Base-by-base conservation (phyloP, 352 stramenopile species). In the Phytophthora macrochlamydospora region DNA sequence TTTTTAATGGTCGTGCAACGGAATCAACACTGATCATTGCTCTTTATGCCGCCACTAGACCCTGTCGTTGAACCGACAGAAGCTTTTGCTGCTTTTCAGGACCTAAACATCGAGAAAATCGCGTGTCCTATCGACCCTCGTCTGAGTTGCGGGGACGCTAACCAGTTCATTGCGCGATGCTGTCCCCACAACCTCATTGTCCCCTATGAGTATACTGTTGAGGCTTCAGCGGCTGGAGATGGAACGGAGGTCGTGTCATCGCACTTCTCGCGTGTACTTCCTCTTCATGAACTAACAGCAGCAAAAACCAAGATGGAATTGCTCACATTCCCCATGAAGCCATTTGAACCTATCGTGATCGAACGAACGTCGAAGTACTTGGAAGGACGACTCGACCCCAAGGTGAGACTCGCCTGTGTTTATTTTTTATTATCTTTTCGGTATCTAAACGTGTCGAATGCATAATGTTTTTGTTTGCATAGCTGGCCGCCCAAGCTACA, bases 141-240 rank as follows among this genome's bases (percentile, higher is more conserved):
- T 6, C 69, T 96, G 56, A 92, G 81, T 56, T 96, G 89, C 57
- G 88, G 88, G 1, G 87, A 96, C 51, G 89, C 83, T 29, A 96
- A 96, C 60, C 88, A 93, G 64, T 87, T 96, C 32, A 90, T 96
- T 43, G 80, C 87, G 2, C 83, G 88, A 3, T 96, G 89, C 55
- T 81, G 71, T 11, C 89, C 89, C 6, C 78, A 83, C 5, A 90
- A 77, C 31, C 62, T 96, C 5, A 77, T 96, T 48, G 62, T 94
- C 0, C 85, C 89, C 0, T 59, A 78, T 30, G 87, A 94, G 30
- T 93, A 85, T 55, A 86, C 71, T 7, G 32, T 79, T 29, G 66
- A 60, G 1, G 62, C 76, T 2, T 45, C 33, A 29, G 29, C 55
- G 13, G 51, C 35, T 11, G 35, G 6, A 11, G 35, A 72, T 46